Base-by-base conservation (phyloP, 2,329 filamentous ascomycete species). In the Sordariomycetes sp. region DNA sequence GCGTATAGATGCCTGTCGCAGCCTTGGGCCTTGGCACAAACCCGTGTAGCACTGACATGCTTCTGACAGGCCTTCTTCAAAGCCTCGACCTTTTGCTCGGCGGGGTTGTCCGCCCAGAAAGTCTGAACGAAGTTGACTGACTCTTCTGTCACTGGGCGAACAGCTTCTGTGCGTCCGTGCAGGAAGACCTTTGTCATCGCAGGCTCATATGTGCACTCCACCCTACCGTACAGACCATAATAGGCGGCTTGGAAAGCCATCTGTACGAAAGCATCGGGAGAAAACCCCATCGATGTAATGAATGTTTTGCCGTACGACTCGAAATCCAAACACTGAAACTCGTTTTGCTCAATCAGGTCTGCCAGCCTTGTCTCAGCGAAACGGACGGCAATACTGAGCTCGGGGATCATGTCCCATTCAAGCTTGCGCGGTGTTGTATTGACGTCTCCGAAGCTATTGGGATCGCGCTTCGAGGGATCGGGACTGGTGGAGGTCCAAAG, bases 241-340 rank as follows among this genome's bases (percentile, higher is more conserved):
- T 98, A 96, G 2, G 92, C 90, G 5, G 90, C 90, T 57, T 98
- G 92, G 64, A 95, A 95, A 0, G 92, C 92, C 90, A 98, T 96
- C 58, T 98, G 92, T 15, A 98, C 85, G 53, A 94, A 98, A 0
- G 92, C 92, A 54, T 96, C 92, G 0, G 92, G 90, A 0, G 90
- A 96, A 59, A 96, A 93, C 7, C 90, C 90, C 80, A 93, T 93
- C 0, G 83, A 86, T 0, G 87, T 96, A 59, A 98, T 95, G 53
- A 95, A 95, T 58, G 92, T 94, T 68, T 95, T 95, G 44, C 92
- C 92, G 47, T 94, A 98, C 17, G 80, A 76, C 32, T 67, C 64
- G 47, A 96, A 96, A 46, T 96, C 90, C 5, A 96, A 70, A 10
- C 87, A 93, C 41, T 87, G 74, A 48, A 96, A 95, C 58, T 98